phyloP scores from a whole-genome alignment of 345 rosid genomes.

The Kernera saxatilis region DNA sequence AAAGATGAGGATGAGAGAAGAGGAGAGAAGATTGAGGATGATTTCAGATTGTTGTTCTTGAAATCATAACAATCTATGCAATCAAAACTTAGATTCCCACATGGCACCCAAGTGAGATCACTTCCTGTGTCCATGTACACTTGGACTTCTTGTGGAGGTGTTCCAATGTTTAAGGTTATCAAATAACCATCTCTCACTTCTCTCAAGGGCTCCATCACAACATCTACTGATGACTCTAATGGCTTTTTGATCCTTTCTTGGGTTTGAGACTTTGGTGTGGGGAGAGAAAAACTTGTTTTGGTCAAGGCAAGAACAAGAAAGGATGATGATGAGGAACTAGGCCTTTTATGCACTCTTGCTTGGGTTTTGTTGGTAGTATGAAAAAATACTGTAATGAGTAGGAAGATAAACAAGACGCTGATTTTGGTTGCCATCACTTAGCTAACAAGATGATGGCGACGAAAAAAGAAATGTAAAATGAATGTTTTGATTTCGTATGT shows the following conservation, averaged over 20 bases:
- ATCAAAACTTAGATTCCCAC: slow-evolving; percentile 67
- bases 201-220: slow-evolving; percentile 47
- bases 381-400: neutral
- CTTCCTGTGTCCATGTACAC: slow-evolving; percentile 86
- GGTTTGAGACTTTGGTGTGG: slow-evolving; percentile 31
- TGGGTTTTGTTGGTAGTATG: slow-evolving; percentile 27
- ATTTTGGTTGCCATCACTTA: slow-evolving; percentile 11
- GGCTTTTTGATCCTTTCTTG: slow-evolving; percentile 25
- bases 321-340: slow-evolving; percentile 19
- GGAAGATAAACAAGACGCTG: slow-evolving; percentile 27
- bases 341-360: slow-evolving; percentile 34
- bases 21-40: slow-evolving; percentile 48
- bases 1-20: slow-evolving; percentile 50
- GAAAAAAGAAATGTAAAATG: neutral
- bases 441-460: neutral
- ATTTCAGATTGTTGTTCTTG: slow-evolving; percentile 33
- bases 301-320: slow-evolving; percentile 49
- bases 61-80: slow-evolving; percentile 69
- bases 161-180: slow-evolving; percentile 60
- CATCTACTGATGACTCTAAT: slow-evolving; percentile 27
- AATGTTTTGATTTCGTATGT: slow-evolving; percentile 8
- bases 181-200: slow-evolving; percentile 76
- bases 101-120: slow-evolving; percentile 92
- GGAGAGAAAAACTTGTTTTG: slow-evolving; percentile 38
- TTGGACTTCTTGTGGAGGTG: slow-evolving; percentile 73